These are phyloP conservation scores for Penicillium robsamsonii DNA, from an alignment of 495 filamentous ascomycete genomes.

Conservation along the genomic window DNA sequence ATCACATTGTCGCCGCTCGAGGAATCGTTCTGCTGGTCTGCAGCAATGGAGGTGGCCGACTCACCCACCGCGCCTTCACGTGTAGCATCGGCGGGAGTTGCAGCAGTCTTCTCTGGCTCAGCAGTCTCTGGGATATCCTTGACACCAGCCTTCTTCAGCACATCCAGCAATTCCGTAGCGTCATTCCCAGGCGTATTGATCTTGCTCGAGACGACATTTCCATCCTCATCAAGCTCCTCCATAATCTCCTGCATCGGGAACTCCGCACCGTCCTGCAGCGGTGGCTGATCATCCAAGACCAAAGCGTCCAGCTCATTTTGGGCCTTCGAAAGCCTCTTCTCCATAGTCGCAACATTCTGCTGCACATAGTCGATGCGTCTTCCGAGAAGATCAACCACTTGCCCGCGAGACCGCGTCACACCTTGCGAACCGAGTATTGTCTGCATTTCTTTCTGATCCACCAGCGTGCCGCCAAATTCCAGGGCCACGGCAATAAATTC, in stretches of 20 bases:
- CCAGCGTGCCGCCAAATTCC: conserved; percentile 50
- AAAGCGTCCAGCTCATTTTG: conserved; percentile 65
- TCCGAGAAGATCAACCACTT: conserved; percentile 66
- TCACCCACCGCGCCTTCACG: background rate
- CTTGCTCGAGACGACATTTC: conserved; percentile 69
- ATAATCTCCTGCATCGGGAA: conserved; percentile 81
- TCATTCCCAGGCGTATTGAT: conserved; percentile 59
- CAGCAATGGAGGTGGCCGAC: background rate
- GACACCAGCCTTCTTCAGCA: conserved; percentile 68
- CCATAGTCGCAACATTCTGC: conserved; percentile 65
- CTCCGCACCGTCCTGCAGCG: conserved; percentile 32
- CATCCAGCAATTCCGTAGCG: conserved; percentile 60
- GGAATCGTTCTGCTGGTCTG: background rate
- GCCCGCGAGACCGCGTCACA: conserved; percentile 48
- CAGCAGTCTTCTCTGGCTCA: conserved; percentile 9
- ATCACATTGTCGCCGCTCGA: conserved; percentile 1
- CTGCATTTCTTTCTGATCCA: conserved; percentile 55
- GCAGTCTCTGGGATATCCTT: conserved; percentile 43
- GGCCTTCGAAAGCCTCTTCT: conserved; percentile 63
- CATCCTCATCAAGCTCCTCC: conserved; percentile 91
- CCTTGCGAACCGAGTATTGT: conserved; percentile 38
- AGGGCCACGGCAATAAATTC: conserved; percentile 52
- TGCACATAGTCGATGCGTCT: conserved; percentile 84
- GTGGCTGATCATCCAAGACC: conserved; percentile 27
- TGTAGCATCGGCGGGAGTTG: background rate